Percentiles rank a stretch among this genome's conserved stretches.
Conservation (phyloP, 2,329 filamentous ascomycete genomes). For the Botrytis sinoallii region DNA sequence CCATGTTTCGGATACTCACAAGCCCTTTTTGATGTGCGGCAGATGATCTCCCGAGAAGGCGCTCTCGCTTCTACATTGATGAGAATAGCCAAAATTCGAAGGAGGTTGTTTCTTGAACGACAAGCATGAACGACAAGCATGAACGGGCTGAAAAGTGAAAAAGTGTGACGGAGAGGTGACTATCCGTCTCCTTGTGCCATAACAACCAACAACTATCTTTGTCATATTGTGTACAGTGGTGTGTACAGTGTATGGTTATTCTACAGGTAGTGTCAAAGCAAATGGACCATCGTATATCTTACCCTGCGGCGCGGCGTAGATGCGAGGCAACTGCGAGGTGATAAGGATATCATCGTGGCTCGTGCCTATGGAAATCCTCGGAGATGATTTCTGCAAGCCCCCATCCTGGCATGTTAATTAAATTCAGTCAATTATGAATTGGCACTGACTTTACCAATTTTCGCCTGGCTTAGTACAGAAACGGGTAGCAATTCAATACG, state of each 20-base stretch:
- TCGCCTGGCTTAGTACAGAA: background rate
- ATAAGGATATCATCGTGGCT: slow-evolving; percentile 20
- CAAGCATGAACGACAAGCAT: slow-evolving; percentile 17
- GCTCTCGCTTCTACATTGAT: slow-evolving; percentile 18
- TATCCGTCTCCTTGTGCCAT: slow-evolving; percentile 13
- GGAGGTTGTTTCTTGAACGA: background rate
- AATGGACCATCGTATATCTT: slow-evolving; percentile 11
- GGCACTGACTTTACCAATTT: background rate
- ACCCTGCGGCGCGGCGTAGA: slow-evolving; percentile 14
- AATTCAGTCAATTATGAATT: background rate
- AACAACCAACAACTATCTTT: background rate
- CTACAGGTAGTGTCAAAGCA: background rate
- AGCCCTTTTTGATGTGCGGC: slow-evolving; percentile 23
- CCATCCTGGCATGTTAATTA: slow-evolving; percentile 5
- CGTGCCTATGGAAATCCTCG: slow-evolving; percentile 18
- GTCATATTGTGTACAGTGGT: background rate
- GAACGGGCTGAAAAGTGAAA: slow-evolving; percentile 9
- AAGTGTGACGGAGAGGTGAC: slow-evolving; percentile 14
- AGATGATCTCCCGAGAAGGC: slow-evolving; percentile 30
- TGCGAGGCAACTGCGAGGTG: slow-evolving; percentile 17
- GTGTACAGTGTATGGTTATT: background rate
- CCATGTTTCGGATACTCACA: slow-evolving; percentile 19
- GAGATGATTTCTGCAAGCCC: slow-evolving; percentile 21
- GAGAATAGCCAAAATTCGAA: slow-evolving; percentile 3
- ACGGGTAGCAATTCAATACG: background rate